These are phyloP conservation scores for Phanerochaete carnosa DNA, from an alignment of 768 basidiomycete species.

Conservation along the genomic window DNA sequence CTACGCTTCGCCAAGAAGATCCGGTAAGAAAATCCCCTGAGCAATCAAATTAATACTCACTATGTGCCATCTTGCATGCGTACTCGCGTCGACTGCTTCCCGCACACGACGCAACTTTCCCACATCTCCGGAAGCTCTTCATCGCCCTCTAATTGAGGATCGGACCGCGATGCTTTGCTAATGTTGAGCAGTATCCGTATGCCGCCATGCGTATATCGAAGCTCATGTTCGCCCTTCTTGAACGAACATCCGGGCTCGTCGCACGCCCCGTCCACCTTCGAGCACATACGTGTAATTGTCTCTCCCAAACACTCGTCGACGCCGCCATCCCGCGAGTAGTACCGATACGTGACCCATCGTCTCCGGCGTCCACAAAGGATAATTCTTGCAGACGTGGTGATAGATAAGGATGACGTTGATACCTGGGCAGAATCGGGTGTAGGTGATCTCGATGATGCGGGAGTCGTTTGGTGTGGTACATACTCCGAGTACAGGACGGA, in stretches of 20 bases:
- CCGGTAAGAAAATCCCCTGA: background rate
- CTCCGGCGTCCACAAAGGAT: constrained; percentile 41
- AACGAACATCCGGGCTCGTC: constrained; percentile 31
- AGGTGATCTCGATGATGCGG: constrained; percentile 13
- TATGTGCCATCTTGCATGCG: constrained; percentile 29
- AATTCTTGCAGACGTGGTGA: constrained; percentile 3
- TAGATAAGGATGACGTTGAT: constrained; percentile 10
- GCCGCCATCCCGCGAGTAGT: constrained; percentile 38
- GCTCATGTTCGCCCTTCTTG: constrained; percentile 41
- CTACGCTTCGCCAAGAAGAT: constrained; percentile 10
- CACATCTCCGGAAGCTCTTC: constrained; percentile 21
- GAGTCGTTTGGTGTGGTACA: constrained; percentile 14
- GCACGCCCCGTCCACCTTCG: constrained; percentile 35
- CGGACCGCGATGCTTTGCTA: background rate
- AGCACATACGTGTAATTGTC: constrained; percentile 31
- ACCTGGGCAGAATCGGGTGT: constrained; percentile 14
- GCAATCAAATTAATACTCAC: constrained; percentile 13
- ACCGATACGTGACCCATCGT: constrained; percentile 44
- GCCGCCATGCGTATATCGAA: constrained; percentile 37
- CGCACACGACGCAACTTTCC: constrained; percentile 28
- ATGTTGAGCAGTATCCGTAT: constrained; percentile 27
- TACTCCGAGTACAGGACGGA: constrained; percentile 48
- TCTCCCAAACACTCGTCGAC: constrained; percentile 40
- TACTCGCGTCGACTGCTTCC: constrained; percentile 18
- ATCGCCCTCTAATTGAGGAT: constrained; percentile 12